phyloP scores from a whole-genome alignment of 176 grass and related monocot genomes.

The Aegilops tauschii region DNA sequence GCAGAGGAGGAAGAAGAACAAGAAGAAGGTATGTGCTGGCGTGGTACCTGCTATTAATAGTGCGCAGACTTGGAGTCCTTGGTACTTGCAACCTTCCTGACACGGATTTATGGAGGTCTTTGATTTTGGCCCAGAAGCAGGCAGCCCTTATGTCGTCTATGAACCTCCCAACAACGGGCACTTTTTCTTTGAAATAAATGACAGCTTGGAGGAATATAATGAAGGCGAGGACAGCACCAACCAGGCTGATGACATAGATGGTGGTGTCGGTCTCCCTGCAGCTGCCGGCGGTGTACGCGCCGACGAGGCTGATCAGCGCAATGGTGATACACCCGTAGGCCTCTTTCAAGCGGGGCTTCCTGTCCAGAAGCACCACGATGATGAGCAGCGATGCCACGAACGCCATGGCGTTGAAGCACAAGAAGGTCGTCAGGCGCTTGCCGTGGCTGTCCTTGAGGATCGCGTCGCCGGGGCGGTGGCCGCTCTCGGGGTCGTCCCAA shows the following conservation, averaged over 20 bases:
- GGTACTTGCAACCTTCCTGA: neutral
- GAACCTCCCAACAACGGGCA: neutral
- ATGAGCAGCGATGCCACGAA: slow-evolving; percentile 34
- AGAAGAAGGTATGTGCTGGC: neutral
- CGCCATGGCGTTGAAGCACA: slow-evolving; percentile 25
- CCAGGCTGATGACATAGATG: neutral
- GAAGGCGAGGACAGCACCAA: neutral
- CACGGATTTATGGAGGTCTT: neutral
- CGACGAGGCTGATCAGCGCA: slow-evolving; percentile 5
- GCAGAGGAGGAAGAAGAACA: neutral
- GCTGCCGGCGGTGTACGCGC: slow-evolving; percentile 17
- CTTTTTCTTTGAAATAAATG: too few relatives aligned
- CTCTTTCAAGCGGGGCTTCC: neutral
- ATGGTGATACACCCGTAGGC: neutral
- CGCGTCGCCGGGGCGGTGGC: neutral
- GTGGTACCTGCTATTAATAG: neutral
- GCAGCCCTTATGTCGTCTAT: neutral
- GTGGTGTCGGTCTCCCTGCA: neutral
- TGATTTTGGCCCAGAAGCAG: neutral
- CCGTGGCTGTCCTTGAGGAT: neutral
- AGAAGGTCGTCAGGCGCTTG: neutral
- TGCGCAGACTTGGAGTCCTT: neutral
- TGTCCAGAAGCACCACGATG: slow-evolving; percentile 20
- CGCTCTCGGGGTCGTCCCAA: neutral
- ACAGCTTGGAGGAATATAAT: neutral